Percentiles rank a stretch among this genome's conserved stretches.
These are phyloP conservation scores for Lupinus albus DNA, from an alignment of 306 rosid genomes.

Conservation along the genomic window DNA sequence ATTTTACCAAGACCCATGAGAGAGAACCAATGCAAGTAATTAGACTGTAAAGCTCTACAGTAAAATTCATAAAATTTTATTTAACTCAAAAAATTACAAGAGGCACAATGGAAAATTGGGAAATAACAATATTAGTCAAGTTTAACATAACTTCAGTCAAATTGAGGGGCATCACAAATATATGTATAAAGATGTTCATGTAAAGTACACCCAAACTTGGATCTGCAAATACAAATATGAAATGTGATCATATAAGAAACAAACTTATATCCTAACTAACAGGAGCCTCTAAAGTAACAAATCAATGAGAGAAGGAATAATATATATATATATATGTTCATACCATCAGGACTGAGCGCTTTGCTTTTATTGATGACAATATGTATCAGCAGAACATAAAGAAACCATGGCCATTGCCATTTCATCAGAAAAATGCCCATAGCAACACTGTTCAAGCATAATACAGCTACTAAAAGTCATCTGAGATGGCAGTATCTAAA, in stretches of 20 bases:
- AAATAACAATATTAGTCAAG: slow-evolving; percentile 21
- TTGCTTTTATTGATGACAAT: slow-evolving; percentile 42
- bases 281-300: background rate
- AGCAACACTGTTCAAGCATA: slow-evolving; percentile 67
- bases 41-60: background rate
- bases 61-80: slow-evolving; percentile 13
- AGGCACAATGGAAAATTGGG: slow-evolving; percentile 16
- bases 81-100: slow-evolving; percentile 6
- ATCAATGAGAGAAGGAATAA: slow-evolving; percentile 5
- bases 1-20: slow-evolving; percentile 28
- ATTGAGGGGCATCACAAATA: slow-evolving; percentile 25
- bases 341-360: slow-evolving; percentile 86
- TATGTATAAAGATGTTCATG: slow-evolving; percentile 7
- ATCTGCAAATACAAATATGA: slow-evolving; percentile 26
- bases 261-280: slow-evolving; percentile 24
- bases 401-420: slow-evolving; percentile 74
- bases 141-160: slow-evolving; percentile 24
- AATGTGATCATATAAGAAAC: slow-evolving; percentile 18
- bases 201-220: background rate
- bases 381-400: slow-evolving; percentile 51
- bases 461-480: slow-evolving; percentile 65
- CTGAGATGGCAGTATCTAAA: slow-evolving; percentile 50
- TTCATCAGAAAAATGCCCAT: slow-evolving; percentile 80
- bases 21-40: slow-evolving; percentile 26
- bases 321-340: slow-evolving; percentile 15